Evolutionary conservation across 208 protist species (phyloP).

Genomic region (Wallacemonas sp.): DNA sequence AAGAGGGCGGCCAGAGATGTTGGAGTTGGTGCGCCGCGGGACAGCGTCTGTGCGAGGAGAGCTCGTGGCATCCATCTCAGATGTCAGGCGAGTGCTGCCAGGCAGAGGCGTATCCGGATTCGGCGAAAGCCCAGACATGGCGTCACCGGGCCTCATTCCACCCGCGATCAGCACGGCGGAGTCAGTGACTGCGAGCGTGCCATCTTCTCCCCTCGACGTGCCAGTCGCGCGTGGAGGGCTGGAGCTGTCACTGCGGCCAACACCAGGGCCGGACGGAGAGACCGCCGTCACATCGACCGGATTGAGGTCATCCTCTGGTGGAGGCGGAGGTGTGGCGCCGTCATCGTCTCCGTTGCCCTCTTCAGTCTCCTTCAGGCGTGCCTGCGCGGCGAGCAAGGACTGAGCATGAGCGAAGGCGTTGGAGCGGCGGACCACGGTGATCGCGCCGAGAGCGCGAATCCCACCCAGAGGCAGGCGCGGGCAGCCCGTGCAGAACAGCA

Average conservation of each 20-base stretch:
- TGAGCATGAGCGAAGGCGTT: slow-evolving; percentile 48
- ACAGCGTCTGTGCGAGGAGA: background rate
- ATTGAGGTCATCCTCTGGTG: background rate
- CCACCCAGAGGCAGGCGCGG: slow-evolving; percentile 85
- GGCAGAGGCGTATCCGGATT: background rate
- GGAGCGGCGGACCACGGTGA: slow-evolving; percentile 86
- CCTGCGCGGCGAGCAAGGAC: slow-evolving; percentile 11
- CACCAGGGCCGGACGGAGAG: too few species aligned
- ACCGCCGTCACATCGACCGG: background rate
- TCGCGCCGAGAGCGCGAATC: slow-evolving; percentile 77
- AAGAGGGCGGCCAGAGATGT: background rate
- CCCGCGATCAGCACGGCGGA: background rate
- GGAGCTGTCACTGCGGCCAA: too few species aligned
- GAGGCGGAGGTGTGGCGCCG: background rate
- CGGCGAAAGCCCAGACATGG: background rate
- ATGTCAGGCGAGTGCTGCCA: slow-evolving; percentile 8
- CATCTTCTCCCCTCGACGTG: too few species aligned
- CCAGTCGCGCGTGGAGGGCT: too few species aligned
- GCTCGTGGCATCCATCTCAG: slow-evolving; percentile 1
- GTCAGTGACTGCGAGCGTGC: background rate
- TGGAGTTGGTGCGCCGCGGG: background rate
- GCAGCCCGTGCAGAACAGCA: slow-evolving; percentile 91
- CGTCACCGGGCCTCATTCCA: background rate
- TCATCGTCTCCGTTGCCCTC: slow-evolving; percentile 1
- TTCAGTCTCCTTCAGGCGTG: slow-evolving; percentile 6